Evolutionary conservation across 306 rosid species (phyloP).

Genomic region (Castanopsis chinensis): DNA sequence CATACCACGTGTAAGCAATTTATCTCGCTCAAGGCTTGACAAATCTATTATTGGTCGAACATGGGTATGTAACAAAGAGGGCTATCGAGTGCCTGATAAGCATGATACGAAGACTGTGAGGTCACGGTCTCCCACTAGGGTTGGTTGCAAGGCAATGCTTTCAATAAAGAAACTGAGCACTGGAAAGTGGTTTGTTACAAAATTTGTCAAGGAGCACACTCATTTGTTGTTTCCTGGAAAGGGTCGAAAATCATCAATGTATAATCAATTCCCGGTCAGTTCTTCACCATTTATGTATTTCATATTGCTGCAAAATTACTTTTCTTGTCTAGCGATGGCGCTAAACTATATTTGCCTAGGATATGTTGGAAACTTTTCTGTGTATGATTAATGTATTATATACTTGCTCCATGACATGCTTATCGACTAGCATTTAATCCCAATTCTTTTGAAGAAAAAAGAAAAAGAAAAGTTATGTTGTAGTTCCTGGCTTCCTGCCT

Average conservation of each 20-base stretch:
- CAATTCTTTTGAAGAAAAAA: too few species aligned
- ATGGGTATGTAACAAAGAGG: conserved; percentile 45
- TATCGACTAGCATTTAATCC: too few species aligned
- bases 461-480: too few species aligned
- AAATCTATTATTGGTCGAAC: conserved; percentile 29
- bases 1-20: conserved; percentile 22
- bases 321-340: too few species aligned
- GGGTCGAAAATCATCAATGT: not conserved
- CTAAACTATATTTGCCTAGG: too few species aligned
- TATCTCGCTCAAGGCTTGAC: conserved; percentile 32
- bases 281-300: not conserved
- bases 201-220: conserved; percentile 35
- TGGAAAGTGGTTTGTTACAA: conserved; percentile 33
- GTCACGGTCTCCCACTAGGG: conserved; percentile 26
- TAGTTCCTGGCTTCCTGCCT: too few species aligned
- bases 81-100: conserved; percentile 30
- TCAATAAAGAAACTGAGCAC: conserved; percentile 21
- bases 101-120: conserved; percentile 22
- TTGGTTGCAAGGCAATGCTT: conserved; percentile 41
- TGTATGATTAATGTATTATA: too few species aligned
- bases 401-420: too few species aligned
- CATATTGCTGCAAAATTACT: too few species aligned
- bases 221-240: conserved; percentile 25
- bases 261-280: conserved; percentile 27
- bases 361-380: too few species aligned